These are phyloP conservation scores for Papiliotrema laurentii DNA, from an alignment of 1,284 basidiomycete species.

Conservation along the genomic window DNA sequence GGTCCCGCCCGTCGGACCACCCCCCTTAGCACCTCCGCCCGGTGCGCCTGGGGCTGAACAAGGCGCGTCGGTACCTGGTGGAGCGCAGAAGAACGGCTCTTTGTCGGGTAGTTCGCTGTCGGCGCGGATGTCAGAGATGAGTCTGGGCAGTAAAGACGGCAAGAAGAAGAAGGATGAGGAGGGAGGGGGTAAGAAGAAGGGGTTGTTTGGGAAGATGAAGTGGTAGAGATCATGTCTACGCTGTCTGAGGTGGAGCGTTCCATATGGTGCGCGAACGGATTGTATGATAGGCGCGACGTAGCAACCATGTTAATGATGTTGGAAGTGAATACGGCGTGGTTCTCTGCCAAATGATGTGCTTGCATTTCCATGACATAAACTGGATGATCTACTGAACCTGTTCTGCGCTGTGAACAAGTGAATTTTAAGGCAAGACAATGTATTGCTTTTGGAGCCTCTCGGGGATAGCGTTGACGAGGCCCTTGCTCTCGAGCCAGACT, in stretches of 20 bases:
- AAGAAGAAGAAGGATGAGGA: slow-evolving; percentile 47
- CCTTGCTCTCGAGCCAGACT: slow-evolving; percentile 84
- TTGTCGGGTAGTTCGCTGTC: slow-evolving; percentile 10
- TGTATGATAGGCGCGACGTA: too few relatives aligned
- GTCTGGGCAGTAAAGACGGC: slow-evolving; percentile 25
- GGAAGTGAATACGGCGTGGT: too few relatives aligned
- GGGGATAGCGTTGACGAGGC: slow-evolving; percentile 74
- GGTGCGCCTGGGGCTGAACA: slow-evolving; percentile 10
- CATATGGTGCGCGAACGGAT: too few relatives aligned
- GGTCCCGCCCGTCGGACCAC: slow-evolving; percentile 46
- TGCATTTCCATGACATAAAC: too few relatives aligned
- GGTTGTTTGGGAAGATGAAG: slow-evolving; percentile 59
- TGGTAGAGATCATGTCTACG: slow-evolving; percentile 18
- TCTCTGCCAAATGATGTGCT: too few relatives aligned
- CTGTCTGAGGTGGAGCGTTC: too few relatives aligned
- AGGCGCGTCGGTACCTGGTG: neutral
- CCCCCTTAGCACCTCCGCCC: slow-evolving; percentile 36
- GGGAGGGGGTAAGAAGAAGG: slow-evolving; percentile 70
- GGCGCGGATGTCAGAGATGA: slow-evolving; percentile 19
- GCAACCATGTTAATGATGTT: too few relatives aligned
- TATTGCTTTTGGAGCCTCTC: slow-evolving; percentile 76
- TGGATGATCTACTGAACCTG: too few relatives aligned
- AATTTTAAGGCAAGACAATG: slow-evolving; percentile 61
- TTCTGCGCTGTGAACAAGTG: too few relatives aligned
- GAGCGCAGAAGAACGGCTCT: slow-evolving; percentile 15